These are phyloP conservation scores for Hericium rajendrae DNA, from an alignment of 768 basidiomycete species.

Conservation along the genomic window DNA sequence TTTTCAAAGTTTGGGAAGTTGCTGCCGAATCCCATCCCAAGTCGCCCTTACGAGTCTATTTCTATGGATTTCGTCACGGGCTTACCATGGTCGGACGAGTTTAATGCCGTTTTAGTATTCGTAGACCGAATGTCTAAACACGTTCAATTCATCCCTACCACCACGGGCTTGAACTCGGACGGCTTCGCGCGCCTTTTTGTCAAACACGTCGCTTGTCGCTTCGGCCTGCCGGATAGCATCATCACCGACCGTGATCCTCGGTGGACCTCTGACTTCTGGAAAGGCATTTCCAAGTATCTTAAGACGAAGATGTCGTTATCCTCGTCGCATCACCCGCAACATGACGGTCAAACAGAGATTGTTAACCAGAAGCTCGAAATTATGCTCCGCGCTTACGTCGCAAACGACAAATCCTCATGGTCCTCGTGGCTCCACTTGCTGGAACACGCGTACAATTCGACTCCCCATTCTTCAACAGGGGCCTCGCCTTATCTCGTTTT, in stretches of 20 bases:
- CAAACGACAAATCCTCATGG: not conserved
- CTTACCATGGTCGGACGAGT: constrained; percentile 7
- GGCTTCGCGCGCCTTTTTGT: no score
- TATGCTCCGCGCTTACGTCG: no score
- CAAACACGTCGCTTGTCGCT: no score
- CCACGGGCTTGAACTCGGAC: no score
- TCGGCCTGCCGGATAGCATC: constrained; percentile 1
- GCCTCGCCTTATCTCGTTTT: constrained; percentile 12
- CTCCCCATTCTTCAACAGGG: constrained; percentile 7
- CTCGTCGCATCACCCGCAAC: not conserved
- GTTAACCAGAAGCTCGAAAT: constrained; percentile 1
- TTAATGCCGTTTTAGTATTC: not conserved
- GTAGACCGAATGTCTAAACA: constrained; percentile 20
- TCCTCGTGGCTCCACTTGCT: not conserved
- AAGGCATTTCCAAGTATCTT: not conserved
- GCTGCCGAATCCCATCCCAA: no score
- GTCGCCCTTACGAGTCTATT: constrained; percentile 6
- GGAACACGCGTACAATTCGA: constrained; percentile 11
- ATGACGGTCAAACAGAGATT: constrained; percentile 3
- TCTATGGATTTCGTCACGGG: constrained; percentile 5
- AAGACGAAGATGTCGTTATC: not conserved
- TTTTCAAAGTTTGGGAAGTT: constrained; percentile 4
- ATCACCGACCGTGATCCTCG: not conserved
- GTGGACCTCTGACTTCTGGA: constrained; percentile 2
- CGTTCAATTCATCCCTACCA: no score